phyloP scores from a whole-genome alignment of 371 early-diverging fungal species.

The Nosema muscidifuracis region DNA sequence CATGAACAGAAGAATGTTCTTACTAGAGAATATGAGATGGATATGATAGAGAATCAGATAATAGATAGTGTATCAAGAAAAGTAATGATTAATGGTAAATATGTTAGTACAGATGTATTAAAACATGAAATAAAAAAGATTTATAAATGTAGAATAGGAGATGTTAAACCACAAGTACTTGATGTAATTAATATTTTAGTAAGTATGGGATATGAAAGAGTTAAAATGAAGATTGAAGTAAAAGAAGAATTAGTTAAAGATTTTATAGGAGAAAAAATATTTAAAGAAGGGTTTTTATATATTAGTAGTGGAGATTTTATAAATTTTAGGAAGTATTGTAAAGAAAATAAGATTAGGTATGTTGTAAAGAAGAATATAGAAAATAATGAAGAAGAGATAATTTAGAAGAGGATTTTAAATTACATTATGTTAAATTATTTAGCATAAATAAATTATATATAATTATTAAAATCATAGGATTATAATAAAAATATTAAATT shows the following conservation, averaged over 20 bases:
- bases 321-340: constrained; percentile 5
- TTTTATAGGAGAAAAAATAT: too few species aligned
- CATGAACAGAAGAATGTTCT: constrained; percentile 52
- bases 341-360: not conserved
- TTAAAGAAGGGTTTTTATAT: not conserved
- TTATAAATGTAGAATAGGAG: constrained; percentile 23
- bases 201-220: constrained; percentile 47
- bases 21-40: constrained; percentile 50
- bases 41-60: constrained; percentile 47
- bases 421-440: not conserved
- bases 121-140: constrained; percentile 34
- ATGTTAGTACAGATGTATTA: constrained; percentile 12
- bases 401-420: not conserved
- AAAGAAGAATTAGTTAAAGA: not conserved
- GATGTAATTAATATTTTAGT: constrained; percentile 53
- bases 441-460: too few species aligned
- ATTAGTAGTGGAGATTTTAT: not conserved
- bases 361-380: constrained; percentile 6
- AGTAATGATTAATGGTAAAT: constrained; percentile 29
- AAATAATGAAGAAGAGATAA: not conserved
- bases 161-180: constrained; percentile 50
- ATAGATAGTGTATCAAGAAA: constrained; percentile 43
- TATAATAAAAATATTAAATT: too few species aligned
- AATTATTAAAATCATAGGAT: not conserved
- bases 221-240: constrained; percentile 26